Conservation (phyloP, 1,139 yeast genomes). For the Debaryomyces sp. region DNA sequence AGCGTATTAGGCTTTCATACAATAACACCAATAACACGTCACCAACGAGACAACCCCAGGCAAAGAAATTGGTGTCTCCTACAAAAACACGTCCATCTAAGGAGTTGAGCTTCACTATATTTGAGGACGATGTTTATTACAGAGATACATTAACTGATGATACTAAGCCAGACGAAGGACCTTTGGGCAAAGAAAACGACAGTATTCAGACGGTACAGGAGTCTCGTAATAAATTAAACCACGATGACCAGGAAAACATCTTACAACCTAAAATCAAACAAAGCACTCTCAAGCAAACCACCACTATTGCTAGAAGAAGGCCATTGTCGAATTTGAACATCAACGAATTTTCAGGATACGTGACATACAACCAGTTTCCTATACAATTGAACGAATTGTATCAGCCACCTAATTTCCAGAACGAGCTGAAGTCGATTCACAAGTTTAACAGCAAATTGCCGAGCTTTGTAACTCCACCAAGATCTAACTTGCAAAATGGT, state of each 20-base stretch:
- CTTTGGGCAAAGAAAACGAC: constrained; percentile 6
- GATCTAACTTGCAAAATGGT: constrained; percentile 15
- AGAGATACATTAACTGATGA: constrained; percentile 6
- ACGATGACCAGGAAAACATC: constrained; percentile 48
- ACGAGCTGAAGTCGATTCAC: constrained; percentile 39
- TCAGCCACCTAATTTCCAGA: constrained; percentile 35
- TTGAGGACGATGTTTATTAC: constrained; percentile 31
- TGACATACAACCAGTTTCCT: constrained; percentile 15
- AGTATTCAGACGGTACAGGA: background rate
- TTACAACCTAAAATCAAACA: constrained; percentile 40
- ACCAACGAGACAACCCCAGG: constrained; percentile 5
- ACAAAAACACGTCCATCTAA: constrained; percentile 16
- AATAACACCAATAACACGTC: constrained; percentile 8
- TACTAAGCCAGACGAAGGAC: background rate
- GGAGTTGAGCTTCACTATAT: constrained; percentile 35
- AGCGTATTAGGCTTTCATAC: constrained; percentile 8
- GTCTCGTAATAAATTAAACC: constrained; percentile 25
- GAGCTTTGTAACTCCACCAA: constrained; percentile 37
- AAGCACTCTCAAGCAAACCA: constrained; percentile 13
- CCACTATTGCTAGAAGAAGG: constrained; percentile 19
- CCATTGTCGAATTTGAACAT: constrained; percentile 40
- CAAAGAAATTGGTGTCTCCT: constrained; percentile 13
- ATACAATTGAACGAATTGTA: constrained; percentile 33
- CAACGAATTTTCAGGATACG: constrained; percentile 37
- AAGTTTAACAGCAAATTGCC: constrained; percentile 35